Evolutionary conservation across 768 basidiomycete species (phyloP).

Genomic region (Podaxis rugospora): DNA sequence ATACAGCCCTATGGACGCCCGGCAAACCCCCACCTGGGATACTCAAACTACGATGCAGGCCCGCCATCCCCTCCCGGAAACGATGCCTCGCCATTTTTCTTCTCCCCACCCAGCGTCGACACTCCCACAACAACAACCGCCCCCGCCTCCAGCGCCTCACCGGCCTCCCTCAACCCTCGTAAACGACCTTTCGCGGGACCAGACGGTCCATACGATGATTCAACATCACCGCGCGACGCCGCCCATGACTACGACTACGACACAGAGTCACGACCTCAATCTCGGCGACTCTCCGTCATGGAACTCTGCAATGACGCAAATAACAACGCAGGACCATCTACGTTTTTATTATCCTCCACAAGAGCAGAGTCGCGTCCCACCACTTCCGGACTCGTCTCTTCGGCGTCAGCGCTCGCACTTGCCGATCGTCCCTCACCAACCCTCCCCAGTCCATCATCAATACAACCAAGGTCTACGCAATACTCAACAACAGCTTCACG

Average conservation of each 20-base stretch:
- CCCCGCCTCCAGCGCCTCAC: slow-evolving; percentile 22
- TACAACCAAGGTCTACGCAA: slow-evolving; percentile 19
- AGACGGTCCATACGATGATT: slow-evolving; percentile 39
- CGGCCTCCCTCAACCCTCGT: slow-evolving; percentile 38
- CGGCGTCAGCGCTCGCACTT: slow-evolving; percentile 35
- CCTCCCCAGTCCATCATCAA: slow-evolving; percentile 20
- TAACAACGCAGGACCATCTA: slow-evolving; percentile 15
- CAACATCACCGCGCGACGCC: slow-evolving; percentile 11
- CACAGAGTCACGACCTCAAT: slow-evolving; percentile 71
- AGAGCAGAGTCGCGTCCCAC: slow-evolving; percentile 26
- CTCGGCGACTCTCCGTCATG: slow-evolving; percentile 79
- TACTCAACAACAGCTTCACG: slow-evolving; percentile 25
- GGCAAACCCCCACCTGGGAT: slow-evolving; percentile 6
- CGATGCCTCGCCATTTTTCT: slow-evolving; percentile 72
- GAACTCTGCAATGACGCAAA: slow-evolving; percentile 78
- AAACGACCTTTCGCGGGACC: slow-evolving; percentile 62
- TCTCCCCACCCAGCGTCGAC: slow-evolving; percentile 32
- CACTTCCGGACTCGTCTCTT: slow-evolving; percentile 43
- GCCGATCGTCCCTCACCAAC: slow-evolving; percentile 25
- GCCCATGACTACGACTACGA: slow-evolving; percentile 55
- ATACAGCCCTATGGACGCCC: slow-evolving; percentile 11
- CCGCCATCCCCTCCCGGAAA: slow-evolving; percentile 16
- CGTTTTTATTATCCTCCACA: slow-evolving; percentile 22
- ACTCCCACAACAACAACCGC: slow-evolving; percentile 22
- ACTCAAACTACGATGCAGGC: slow-evolving; percentile 20